A percentile compares a stretch with the other conserved stretches of the same genome.
Conservation (phyloP, 805 yeast genomes). For the Pichia paraexigua region DNA sequence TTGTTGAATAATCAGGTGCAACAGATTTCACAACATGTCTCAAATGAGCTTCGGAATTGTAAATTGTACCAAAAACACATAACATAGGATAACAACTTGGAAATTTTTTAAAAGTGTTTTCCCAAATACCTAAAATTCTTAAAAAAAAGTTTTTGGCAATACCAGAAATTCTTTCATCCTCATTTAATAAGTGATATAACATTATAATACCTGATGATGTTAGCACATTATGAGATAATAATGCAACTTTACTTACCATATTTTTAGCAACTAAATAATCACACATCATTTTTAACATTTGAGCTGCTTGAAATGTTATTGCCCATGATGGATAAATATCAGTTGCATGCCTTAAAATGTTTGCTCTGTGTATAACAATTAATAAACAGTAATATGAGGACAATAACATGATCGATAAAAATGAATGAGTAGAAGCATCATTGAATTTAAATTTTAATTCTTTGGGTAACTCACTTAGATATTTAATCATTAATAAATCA, state of each 20-base stretch:
- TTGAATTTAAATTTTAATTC: conserved; percentile 54
- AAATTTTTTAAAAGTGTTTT: conserved; percentile 41
- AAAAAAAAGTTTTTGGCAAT: conserved; percentile 21
- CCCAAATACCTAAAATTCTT: conserved; percentile 26
- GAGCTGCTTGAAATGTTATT: conserved; percentile 74
- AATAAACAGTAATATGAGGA: conserved; percentile 68
- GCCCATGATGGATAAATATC: conserved; percentile 56
- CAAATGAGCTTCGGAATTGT: conserved; percentile 24
- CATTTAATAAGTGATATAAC: conserved; percentile 48
- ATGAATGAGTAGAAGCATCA: conserved; percentile 44
- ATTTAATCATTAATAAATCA: conserved; percentile 68
- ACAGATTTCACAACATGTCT: conserved; percentile 11
- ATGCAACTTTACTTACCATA: conserved; percentile 34
- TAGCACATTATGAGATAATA: conserved; percentile 32
- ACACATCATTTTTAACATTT: conserved; percentile 59
- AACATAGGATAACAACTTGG: conserved; percentile 48
- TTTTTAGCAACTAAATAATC: conserved; percentile 49
- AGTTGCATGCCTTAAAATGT: conserved; percentile 37
- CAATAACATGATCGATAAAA: conserved; percentile 51
- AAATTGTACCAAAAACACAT: conserved; percentile 39
- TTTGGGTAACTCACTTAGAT: conserved; percentile 63
- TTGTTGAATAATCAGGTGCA: background rate
- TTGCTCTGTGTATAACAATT: conserved; percentile 63
- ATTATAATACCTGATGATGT: conserved; percentile 62
- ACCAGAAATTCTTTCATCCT: conserved; percentile 18